Percentiles rank a stretch among this genome's conserved stretches.
phyloP scores from a whole-genome alignment of 2,329 filamentous ascomycete species.

The Truncatella angustata region DNA sequence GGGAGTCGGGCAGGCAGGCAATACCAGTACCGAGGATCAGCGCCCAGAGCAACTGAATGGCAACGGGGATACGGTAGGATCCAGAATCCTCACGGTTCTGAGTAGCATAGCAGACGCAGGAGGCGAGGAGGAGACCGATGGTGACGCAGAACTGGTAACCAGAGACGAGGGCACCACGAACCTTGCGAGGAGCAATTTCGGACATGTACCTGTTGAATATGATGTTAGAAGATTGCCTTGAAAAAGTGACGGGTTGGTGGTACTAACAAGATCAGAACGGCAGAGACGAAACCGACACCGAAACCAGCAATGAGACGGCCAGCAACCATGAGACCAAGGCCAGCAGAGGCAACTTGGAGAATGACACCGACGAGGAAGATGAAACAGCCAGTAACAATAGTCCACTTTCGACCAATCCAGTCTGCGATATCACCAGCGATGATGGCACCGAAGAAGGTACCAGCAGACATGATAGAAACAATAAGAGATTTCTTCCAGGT shows the following conservation, averaged over 20 bases:
- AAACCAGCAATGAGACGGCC: constrained; percentile 75
- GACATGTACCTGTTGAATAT: constrained; percentile 66
- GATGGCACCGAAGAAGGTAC: constrained; percentile 77
- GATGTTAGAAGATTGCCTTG: too few relatives aligned
- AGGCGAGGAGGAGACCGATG: constrained; percentile 72
- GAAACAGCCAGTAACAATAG: constrained; percentile 67
- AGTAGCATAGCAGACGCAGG: constrained; percentile 71
- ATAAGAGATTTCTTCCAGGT: constrained; percentile 54
- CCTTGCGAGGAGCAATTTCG: constrained; percentile 72
- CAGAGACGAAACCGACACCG: constrained; percentile 78
- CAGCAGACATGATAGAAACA: constrained; percentile 73
- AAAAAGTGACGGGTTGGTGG: too few relatives aligned
- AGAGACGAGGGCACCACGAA: constrained; percentile 76
- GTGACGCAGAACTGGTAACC: constrained; percentile 85
- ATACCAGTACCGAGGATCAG: constrained; percentile 71
- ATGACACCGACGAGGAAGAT: constrained; percentile 70
- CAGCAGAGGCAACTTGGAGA: constrained; percentile 60
- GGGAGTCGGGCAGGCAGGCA: constrained; percentile 77
- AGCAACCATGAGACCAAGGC: constrained; percentile 63
- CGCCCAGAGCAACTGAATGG: constrained; percentile 78
- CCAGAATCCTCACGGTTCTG: constrained; percentile 59
- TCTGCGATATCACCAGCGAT: constrained; percentile 78
- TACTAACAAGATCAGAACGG: constrained; percentile 64
- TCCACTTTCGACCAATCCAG: constrained; percentile 69
- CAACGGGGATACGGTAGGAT: constrained; percentile 79